Conservation (phyloP, 2,329 filamentous ascomycete species). For the Phialocephala sp. region DNA sequence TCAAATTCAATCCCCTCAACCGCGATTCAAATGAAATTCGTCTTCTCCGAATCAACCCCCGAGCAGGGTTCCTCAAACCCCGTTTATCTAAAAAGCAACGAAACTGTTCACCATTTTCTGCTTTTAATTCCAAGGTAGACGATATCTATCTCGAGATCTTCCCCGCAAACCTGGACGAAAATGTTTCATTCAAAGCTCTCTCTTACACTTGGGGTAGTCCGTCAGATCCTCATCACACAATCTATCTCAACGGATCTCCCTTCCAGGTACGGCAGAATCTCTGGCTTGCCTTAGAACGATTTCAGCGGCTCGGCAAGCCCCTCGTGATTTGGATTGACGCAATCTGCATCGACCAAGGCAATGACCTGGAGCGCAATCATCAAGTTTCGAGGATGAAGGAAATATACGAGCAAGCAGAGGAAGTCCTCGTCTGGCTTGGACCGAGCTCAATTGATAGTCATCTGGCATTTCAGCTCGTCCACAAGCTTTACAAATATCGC, state of each 20-base stretch:
- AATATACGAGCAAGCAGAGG: conserved; percentile 31
- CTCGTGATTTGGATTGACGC: conserved; percentile 36
- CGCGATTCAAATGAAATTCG: background rate
- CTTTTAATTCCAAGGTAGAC: background rate
- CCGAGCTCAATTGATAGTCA: conserved; percentile 20
- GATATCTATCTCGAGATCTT: conserved; percentile 18
- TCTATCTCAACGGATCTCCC: conserved; percentile 13
- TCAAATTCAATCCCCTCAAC: background rate
- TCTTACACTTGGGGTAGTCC: conserved; percentile 25
- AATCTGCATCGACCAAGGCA: conserved; percentile 37
- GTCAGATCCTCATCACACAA: background rate
- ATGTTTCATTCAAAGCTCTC: conserved; percentile 21
- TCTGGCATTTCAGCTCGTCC: conserved; percentile 18
- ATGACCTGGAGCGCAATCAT: conserved; percentile 26
- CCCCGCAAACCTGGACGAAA: background rate
- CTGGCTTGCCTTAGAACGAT: conserved; percentile 36
- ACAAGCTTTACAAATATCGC: background rate
- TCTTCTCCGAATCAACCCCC: background rate
- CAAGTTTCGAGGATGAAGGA: conserved; percentile 35
- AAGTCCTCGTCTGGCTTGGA: conserved; percentile 38
- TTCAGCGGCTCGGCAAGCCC: conserved; percentile 44
- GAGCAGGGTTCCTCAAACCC: background rate
- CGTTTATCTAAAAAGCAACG: background rate
- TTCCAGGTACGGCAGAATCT: conserved; percentile 1
- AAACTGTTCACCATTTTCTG: background rate